These are phyloP conservation scores for Metschnikowia cerradonensis DNA, from an alignment of 805 yeast genomes.

Conservation along the genomic window DNA sequence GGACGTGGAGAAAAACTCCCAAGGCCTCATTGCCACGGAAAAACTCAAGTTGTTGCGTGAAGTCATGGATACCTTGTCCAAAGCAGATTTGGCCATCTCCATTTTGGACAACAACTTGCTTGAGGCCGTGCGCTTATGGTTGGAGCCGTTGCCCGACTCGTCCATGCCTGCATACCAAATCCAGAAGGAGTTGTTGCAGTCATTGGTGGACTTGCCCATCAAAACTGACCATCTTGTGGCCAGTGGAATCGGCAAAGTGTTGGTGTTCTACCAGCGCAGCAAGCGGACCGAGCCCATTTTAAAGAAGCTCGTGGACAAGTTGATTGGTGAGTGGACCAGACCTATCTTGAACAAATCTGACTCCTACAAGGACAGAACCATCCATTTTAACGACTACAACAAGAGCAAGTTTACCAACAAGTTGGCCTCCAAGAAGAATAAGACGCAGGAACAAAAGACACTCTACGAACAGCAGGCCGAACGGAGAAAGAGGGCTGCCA, in stretches of 20 bases:
- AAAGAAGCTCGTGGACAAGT: conserved; percentile 82
- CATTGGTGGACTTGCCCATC: conserved; percentile 77
- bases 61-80: conserved; percentile 70
- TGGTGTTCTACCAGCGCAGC: conserved; percentile 88
- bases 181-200: conserved; percentile 78
- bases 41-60: conserved; percentile 77
- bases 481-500: conserved; percentile 90
- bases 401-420: conserved; percentile 47
- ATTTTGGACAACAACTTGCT: conserved; percentile 89
- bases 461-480: conserved; percentile 87
- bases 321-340: conserved; percentile 97
- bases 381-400: conserved; percentile 66
- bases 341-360: conserved; percentile 96
- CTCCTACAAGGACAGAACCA: conserved; percentile 82
- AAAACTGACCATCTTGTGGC: conserved; percentile 94
- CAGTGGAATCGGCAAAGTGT: conserved; percentile 88
- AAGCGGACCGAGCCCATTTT: conserved; percentile 83
- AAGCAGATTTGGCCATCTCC: conserved; percentile 84
- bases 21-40: conserved; percentile 66
- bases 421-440: conserved; percentile 29
- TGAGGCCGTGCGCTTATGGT: conserved; percentile 93
- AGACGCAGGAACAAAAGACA: conserved; percentile 44
- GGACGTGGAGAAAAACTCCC: conserved; percentile 59
- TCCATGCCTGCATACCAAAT: conserved; percentile 97
- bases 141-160: conserved; percentile 97